Percentiles rank a stretch among this genome's conserved stretches.
phyloP scores from a whole-genome alignment of 202 grass and related monocot species.

The Brachypodium distachyon region DNA sequence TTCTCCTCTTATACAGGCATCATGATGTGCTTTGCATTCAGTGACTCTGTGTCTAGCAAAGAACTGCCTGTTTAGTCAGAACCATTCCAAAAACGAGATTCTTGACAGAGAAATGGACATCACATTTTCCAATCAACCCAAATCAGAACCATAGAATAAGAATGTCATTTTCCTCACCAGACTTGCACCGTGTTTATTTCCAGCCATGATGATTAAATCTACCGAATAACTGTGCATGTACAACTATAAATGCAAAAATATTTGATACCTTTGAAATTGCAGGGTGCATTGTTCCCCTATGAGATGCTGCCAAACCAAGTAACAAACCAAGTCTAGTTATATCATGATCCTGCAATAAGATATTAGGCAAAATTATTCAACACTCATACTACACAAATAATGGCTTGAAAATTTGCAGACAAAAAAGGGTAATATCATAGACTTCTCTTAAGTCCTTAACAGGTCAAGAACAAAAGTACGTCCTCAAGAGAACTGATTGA shows the following conservation, averaged over 20 bases:
- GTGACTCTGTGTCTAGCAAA: no score
- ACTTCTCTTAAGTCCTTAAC: neutral
- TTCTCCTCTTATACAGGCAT: no score
- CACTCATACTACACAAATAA: constrained; percentile 3
- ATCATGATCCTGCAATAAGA: constrained; percentile 74
- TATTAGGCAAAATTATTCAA: constrained; percentile 1
- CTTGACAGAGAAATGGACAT: neutral
- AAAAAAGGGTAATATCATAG: neutral
- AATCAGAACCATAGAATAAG: neutral
- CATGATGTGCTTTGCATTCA: no score
- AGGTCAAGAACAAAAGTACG: neutral
- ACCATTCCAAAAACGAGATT: neutral
- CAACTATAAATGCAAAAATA: constrained; percentile 11
- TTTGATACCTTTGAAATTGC: constrained; percentile 78
- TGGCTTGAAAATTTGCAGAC: neutral
- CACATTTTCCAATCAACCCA: constrained; percentile 4
- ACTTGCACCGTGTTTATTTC: constrained; percentile 3
- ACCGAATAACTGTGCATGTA: neutral
- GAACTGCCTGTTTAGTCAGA: neutral
- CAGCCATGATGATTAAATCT: neutral
- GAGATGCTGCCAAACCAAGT: constrained; percentile 84
- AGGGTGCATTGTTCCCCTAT: constrained; percentile 88
- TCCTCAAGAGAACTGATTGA: neutral
- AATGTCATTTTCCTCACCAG: neutral
- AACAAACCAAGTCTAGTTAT: constrained; percentile 81